phyloP scores from a whole-genome alignment of 345 rosid genomes.

The Syzygium aqueum region DNA sequence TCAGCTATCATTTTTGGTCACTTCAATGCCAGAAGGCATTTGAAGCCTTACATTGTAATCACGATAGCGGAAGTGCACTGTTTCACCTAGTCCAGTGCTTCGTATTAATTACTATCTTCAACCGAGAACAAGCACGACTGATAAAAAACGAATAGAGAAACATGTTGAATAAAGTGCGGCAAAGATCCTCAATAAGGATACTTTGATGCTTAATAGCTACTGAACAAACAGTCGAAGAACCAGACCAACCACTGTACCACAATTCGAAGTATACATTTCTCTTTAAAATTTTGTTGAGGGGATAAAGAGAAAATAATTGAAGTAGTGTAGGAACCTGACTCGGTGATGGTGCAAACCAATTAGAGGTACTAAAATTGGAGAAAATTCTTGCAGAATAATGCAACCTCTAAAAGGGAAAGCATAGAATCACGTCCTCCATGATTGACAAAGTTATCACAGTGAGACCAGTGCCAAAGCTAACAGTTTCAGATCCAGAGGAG shows the following conservation, averaged over 20 bases:
- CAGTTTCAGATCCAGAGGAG: background rate
- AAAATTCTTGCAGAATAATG: background rate
- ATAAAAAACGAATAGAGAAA: background rate
- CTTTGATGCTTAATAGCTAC: background rate
- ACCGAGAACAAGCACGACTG: background rate
- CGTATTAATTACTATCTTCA: background rate
- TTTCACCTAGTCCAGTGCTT: background rate
- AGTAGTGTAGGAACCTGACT: background rate
- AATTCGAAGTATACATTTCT: background rate
- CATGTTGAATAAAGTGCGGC: background rate
- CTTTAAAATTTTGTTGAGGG: background rate
- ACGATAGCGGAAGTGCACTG: background rate
- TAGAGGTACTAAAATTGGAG: background rate
- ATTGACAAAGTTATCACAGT: background rate
- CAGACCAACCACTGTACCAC: background rate
- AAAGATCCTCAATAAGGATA: background rate
- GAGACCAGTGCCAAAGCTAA: background rate
- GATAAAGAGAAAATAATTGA: background rate
- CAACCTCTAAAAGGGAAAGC: background rate
- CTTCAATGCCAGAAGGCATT: background rate
- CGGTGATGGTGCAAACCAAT: background rate
- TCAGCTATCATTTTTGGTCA: background rate
- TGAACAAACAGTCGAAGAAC: background rate
- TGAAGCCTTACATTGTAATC: background rate
- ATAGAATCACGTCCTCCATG: background rate